Evolutionary conservation across 345 rosid species (phyloP), one percentile per base, ranked within the genome.

Genomic region (Ailanthus altissimus): DNA sequence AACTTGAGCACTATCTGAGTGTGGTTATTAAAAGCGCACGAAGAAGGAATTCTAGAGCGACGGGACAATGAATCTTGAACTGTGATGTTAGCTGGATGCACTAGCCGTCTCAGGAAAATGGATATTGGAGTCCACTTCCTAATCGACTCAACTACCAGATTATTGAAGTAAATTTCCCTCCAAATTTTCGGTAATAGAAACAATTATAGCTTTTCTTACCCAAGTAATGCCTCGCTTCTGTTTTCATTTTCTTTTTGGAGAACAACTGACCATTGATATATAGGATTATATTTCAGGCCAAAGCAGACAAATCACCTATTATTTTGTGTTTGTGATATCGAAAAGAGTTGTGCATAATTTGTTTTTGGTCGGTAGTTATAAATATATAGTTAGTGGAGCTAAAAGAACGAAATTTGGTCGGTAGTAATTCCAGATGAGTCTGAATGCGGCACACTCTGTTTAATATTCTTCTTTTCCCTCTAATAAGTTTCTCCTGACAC

Each of bases 41-140:
- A 67, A 67, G n/a, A 51, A 36, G 50, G 32, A 14, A 50, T 20
- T n/a, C 2, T 67, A 66, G 46, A 21, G 25, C 8, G 59, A 65
- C 20, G 28, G 38, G 42, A 65, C 74, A 16, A 36, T 65, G 14
- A 36, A 43, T 65, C 62, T 20, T 56, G 14, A 36, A 43, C 42
- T 53, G 28, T 45, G 32, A 32, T 46, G 67, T 51, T 59, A 49
- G 77, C 72, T 58, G 61, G 53, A 73, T 12, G 76, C 66, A 45
- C n/a, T 18, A 18, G 69, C 74, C 28, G 59, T 36, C 67, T 16
- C 49, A 0, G 25, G 53, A n/a, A 59, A 26, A 49, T 51, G 38
- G 11, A 68, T 40, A n/a, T 5, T 57, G 65, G 72, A 80, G 28
- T 53, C 67, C 70, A 67, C 47, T 60, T 32, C 38, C 77, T 45